Evolutionary conservation across 2,329 filamentous ascomycete species (phyloP), one percentile per base, ranked within the genome.

Genomic region (Colletotrichum eleusines): DNA sequence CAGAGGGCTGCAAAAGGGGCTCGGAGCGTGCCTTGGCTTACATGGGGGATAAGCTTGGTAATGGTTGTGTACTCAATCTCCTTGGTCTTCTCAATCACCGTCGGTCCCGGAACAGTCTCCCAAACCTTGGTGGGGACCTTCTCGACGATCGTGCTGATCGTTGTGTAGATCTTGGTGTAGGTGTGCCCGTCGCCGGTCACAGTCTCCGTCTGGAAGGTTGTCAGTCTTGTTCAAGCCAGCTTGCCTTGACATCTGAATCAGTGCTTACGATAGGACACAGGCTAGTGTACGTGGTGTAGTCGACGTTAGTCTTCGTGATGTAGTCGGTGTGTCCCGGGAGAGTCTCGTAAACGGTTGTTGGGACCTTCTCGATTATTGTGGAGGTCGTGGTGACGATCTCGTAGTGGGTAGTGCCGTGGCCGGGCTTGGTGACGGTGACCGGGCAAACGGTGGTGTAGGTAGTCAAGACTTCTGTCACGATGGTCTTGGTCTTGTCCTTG

Each of bases 241-340:
- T 38, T n/a, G 5, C n/a, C 12, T 18, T 28, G 9, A 6, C 5
- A n/a, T 23, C 9, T 12, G 6, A 20, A 31, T 8, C 6, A 42
- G 2, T 12, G 26, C 63, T 60, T 51, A 66, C 64, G 18, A 86
- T 76, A 16, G 84, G 82, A 76, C 82, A 84, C 23, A 85, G 77
- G n/a, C 79, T 81, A 14, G 84, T 87, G 50, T 81, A 71, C 6
- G 84, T 86, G 14, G 76, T 79, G 75, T 84, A 83, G 18, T 78
- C 78, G 9, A 83, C 77, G 33, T 79, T 77, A 0, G 80, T 82
- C 33, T 79, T 69, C 3, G 81, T 84, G 9, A 81, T 79, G 23
- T 77, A 76, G 14, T 68, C 53, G 4, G 69, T 71, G 23, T 81
- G 81, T 8, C 76, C 77, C 0, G 74, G 74, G 28, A 81, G 76